These are phyloP conservation scores for Backusella macrospora DNA, from an alignment of 192 early-diverging fungal genomes.

Conservation along the genomic window DNA sequence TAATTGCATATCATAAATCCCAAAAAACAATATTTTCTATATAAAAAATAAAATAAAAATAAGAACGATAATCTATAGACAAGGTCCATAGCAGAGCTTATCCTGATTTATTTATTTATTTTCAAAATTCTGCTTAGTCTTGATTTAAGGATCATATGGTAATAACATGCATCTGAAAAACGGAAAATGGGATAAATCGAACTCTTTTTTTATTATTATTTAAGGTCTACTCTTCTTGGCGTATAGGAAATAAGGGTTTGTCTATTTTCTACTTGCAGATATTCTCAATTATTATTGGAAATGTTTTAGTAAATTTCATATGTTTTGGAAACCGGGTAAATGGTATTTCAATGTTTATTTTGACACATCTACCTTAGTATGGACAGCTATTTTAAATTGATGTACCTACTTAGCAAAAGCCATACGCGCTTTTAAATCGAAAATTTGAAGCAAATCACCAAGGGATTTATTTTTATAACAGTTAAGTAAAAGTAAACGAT, in stretches of 20 bases:
- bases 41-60: neutral
- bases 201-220: neutral
- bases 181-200: neutral
- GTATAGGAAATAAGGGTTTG: neutral
- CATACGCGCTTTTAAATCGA: no score
- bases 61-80: no score
- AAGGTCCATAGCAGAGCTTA: neutral
- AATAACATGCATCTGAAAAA: neutral
- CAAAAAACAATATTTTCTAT: no score
- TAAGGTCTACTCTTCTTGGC: neutral
- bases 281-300: neutral
- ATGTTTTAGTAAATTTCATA: neutral
- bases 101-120: neutral
- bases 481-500: no score
- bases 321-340: neutral
- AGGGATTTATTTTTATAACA: no score
- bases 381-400: no score
- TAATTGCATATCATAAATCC: neutral
- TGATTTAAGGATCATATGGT: neutral
- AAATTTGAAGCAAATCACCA: no score
- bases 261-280: neutral
- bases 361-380: no score
- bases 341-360: no score
- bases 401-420: no score
- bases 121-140: neutral